These are phyloP conservation scores for Solanum rostratum DNA, from an alignment of 257 asterid species.

Conservation along the genomic window DNA sequence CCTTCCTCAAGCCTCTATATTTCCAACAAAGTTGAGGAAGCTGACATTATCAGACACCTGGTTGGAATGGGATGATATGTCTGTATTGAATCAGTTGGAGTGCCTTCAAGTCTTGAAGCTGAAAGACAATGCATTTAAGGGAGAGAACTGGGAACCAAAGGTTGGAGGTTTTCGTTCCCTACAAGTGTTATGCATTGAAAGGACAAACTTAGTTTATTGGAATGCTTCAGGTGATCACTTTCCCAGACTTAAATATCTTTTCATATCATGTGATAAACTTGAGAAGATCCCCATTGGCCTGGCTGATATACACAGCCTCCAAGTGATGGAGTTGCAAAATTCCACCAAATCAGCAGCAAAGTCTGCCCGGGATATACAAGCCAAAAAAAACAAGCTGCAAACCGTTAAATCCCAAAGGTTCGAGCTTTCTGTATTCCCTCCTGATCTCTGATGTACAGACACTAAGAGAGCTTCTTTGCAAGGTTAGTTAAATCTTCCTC, in stretches of 20 bases:
- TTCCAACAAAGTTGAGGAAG: slow-evolving; percentile 1
- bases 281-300: slow-evolving; percentile 15
- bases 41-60: slow-evolving; percentile 7
- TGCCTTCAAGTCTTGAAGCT: slow-evolving; percentile 12
- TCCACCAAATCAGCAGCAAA: slow-evolving; percentile 8
- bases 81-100: slow-evolving; percentile 7
- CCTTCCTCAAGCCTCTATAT: slow-evolving; percentile 4
- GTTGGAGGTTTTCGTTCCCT: slow-evolving; percentile 9
- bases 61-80: slow-evolving; percentile 11
- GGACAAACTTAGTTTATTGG: slow-evolving; percentile 8
- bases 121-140: slow-evolving; percentile 13
- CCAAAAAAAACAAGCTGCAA: not conserved
- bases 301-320: slow-evolving; percentile 14
- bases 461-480: not conserved
- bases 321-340: slow-evolving; percentile 3
- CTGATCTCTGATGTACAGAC: not conserved
- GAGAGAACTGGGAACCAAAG: slow-evolving; percentile 7
- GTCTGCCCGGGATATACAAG: slow-evolving; percentile 14
- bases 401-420: not conserved
- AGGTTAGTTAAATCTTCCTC: not conserved
- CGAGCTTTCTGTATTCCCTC: not conserved
- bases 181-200: slow-evolving; percentile 12
- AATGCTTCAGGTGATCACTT: slow-evolving; percentile 14
- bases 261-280: slow-evolving; percentile 13
- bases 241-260: slow-evolving; percentile 14